These are phyloP conservation scores for Collybia sp. DNA, from an alignment of 768 basidiomycete species.

Conservation along the genomic window DNA sequence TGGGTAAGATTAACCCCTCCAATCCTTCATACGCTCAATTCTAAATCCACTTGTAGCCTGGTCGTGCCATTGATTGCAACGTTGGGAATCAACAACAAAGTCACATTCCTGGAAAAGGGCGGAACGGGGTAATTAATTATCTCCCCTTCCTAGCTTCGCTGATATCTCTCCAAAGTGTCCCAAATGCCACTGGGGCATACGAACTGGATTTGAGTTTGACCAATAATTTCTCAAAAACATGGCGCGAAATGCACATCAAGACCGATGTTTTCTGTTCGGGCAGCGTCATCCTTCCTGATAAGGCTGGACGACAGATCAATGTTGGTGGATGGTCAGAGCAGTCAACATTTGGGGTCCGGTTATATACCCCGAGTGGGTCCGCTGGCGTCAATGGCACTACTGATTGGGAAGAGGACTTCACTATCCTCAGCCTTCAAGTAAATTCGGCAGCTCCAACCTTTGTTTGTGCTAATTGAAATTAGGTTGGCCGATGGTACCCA, in stretches of 20 bases:
- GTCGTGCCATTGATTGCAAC: conserved; percentile 73
- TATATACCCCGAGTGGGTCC: conserved; percentile 67
- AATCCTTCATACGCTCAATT: conserved; percentile 1
- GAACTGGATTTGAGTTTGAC: conserved; percentile 66
- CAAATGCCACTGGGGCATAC: conserved; percentile 73
- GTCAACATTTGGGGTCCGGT: conserved; percentile 68
- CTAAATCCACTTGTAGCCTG: conserved; percentile 35
- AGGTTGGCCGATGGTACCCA: conserved; percentile 73
- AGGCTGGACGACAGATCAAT: conserved; percentile 59
- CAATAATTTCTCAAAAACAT: conserved; percentile 45
- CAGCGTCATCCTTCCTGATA: conserved; percentile 71
- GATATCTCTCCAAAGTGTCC: conserved; percentile 27
- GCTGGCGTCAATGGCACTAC: conserved; percentile 69
- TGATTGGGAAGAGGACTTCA: conserved; percentile 74
- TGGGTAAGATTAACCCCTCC: conserved; percentile 30
- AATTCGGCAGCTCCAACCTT: conserved; percentile 5
- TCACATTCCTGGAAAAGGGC: conserved; percentile 72
- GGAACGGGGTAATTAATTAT: conserved; percentile 47
- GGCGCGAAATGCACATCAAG: conserved; percentile 75
- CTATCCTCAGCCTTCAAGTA: conserved; percentile 58
- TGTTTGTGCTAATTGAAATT: conserved; percentile 1
- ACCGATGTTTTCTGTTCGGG: conserved; percentile 80
- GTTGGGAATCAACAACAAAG: conserved; percentile 76
- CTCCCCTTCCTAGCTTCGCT: neutral
- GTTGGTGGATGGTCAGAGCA: conserved; percentile 68